Base-by-base conservation (phyloP, 2,329 filamentous ascomycete species). In the Hortaea werneckii region DNA sequence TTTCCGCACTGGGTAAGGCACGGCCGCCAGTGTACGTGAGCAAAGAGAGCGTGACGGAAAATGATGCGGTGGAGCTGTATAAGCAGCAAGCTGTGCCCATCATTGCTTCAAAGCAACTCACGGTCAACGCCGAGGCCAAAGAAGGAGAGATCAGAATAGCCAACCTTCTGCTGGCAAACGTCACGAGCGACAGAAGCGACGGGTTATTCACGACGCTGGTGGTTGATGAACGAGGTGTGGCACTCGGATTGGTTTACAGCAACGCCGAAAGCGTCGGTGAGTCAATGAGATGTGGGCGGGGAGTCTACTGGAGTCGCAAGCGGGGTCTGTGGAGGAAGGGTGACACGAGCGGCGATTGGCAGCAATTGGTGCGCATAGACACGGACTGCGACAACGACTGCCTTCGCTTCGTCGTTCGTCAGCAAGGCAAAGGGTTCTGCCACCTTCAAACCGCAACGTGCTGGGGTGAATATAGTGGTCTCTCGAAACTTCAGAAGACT, bases 291-390 rank as follows among this genome's bases (percentile, higher is more conserved):
- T 94, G 87, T 6, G 82, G 82, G 13, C 75, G 77, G 9, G 89
- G 92, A 29, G 90, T 96, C 34, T 98, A 98, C 65, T 88, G 95
- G 68, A 96, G 90, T 70, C 78, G 92, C 43, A 96, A 95, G 73
- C 79, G 92, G 39, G 92, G 92, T 0, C 69, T 98, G 28, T 98
- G 92, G 92, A 84, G 94, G 67, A 98, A 98, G 71, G 92, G 92
- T 5, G 86, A 89, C 43, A 92, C 85, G 6, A 96, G 90, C 44
- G 92, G 92, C 10, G 89, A 96, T 64, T 87, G 86, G 9, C 92
- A 98, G 66, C 82, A 95, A 65, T 74, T 98, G 42, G 74, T 96
- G 20, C 81, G 81, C 47, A 77, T 98, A 53, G 83, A 84, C 1
- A 73, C 94, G 44, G 92, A 98, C 67, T 98, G 92, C 66, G 92